phyloP scores from a whole-genome alignment of 495 filamentous ascomycete genomes.

The Glonium stellatum region DNA sequence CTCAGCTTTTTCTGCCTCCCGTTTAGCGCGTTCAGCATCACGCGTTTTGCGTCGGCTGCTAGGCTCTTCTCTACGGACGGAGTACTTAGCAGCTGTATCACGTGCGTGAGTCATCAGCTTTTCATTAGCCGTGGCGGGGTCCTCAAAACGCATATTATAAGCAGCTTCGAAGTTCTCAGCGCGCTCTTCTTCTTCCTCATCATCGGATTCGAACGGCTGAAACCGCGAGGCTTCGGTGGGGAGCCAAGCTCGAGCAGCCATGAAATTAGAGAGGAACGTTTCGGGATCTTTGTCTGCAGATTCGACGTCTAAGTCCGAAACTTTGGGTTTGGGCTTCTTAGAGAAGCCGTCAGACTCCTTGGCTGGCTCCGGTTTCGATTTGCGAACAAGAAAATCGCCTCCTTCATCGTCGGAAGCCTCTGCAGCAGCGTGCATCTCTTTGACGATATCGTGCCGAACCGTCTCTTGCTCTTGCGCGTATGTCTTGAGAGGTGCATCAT shows the following conservation, averaged over 20 bases:
- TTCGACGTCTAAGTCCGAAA: slow-evolving; percentile 55
- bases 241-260: slow-evolving; percentile 83
- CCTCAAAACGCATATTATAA: slow-evolving; percentile 96
- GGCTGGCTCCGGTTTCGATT: slow-evolving; percentile 21
- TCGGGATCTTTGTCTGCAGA: slow-evolving; percentile 87
- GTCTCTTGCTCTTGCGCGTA: slow-evolving; percentile 82
- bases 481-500: slow-evolving; percentile 50
- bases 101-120: slow-evolving; percentile 77
- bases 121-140: slow-evolving; percentile 77
- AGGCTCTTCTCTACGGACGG: slow-evolving; percentile 74
- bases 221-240: slow-evolving; percentile 52
- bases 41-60: slow-evolving; percentile 67
- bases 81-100: slow-evolving; percentile 69
- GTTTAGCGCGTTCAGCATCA: slow-evolving; percentile 66
- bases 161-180: slow-evolving; percentile 85
- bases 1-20: slow-evolving; percentile 69
- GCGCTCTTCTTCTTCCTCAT: slow-evolving; percentile 71
- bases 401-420: slow-evolving; percentile 53
- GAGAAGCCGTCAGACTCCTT: slow-evolving; percentile 5
- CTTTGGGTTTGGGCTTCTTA: slow-evolving; percentile 35
- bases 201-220: slow-evolving; percentile 83
- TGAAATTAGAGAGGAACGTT: slow-evolving; percentile 79
- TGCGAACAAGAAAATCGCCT: slow-evolving; percentile 57
- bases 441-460: slow-evolving; percentile 66
- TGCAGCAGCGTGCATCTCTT: slow-evolving; percentile 67